Percentiles rank a stretch among this genome's conserved stretches.
phyloP scores from a whole-genome alignment of 176 grass and related monocot species.

The Oryza glaberrima region DNA sequence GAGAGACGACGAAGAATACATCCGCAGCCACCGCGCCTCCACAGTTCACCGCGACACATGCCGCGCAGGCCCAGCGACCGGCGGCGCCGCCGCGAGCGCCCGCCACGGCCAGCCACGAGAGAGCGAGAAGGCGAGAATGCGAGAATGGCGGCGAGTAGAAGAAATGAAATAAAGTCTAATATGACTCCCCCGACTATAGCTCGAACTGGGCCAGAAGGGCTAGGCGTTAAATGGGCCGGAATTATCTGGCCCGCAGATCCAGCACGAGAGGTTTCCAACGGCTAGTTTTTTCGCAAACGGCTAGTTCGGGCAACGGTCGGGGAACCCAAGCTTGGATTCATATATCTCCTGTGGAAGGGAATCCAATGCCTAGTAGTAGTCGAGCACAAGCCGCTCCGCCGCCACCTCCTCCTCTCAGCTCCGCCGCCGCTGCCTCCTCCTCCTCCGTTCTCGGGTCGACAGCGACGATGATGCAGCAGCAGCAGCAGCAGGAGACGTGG shows the following conservation, averaged over 20 bases:
- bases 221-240: neutral
- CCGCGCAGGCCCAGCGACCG: too few species aligned
- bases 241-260: neutral
- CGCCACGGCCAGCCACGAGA: neutral
- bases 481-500: constrained; percentile 55
- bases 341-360: constrained; percentile 43
- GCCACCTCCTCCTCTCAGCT: neutral
- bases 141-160: too few species aligned
- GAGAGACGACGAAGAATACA: neutral
- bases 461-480: constrained; percentile 41
- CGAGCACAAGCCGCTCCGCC: neutral
- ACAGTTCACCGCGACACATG: neutral
- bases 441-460: neutral
- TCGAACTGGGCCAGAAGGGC: neutral
- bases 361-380: constrained; percentile 35
- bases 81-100: neutral
- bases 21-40: neutral
- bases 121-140: neutral
- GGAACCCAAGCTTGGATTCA: constrained; percentile 27
- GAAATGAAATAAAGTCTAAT: too few species aligned
- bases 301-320: constrained; percentile 62
- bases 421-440: neutral
- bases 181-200: too few species aligned
- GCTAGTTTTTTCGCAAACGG: constrained; percentile 37
- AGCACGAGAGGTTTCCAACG: constrained; percentile 22